Evolutionary conservation across 768 basidiomycete species (phyloP).

Genomic region (Lactarius evosmus): DNA sequence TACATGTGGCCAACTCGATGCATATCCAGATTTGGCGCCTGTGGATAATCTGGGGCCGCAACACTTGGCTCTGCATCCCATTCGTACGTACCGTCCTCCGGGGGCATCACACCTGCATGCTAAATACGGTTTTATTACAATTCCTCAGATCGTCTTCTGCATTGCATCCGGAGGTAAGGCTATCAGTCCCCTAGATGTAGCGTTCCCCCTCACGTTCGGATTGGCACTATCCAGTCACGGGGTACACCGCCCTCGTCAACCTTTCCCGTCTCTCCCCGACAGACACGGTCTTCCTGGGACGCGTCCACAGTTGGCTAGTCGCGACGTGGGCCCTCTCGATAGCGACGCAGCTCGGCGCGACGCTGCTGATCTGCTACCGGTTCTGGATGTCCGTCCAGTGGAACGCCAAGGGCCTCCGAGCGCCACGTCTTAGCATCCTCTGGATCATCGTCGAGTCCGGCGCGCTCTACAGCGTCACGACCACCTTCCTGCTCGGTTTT

Average conservation of each 20-base stretch:
- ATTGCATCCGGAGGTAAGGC: slow-evolving; percentile 3
- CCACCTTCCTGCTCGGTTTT: slow-evolving; percentile 13
- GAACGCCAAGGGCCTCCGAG: not conserved
- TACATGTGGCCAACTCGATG: not conserved
- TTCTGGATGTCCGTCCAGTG: slow-evolving; percentile 5
- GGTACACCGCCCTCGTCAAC: slow-evolving; percentile 12
- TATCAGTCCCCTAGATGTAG: too few species aligned
- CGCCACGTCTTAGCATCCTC: slow-evolving; percentile 8
- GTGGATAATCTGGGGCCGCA: slow-evolving; percentile 23
- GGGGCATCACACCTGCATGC: not conserved
- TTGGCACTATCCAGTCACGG: not conserved
- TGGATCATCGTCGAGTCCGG: slow-evolving; percentile 25
- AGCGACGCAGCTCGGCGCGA: slow-evolving; percentile 21
- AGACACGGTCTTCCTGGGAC: not conserved
- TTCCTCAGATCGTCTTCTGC: slow-evolving; percentile 2
- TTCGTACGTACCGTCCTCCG: slow-evolving; percentile 11
- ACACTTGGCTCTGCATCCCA: slow-evolving; percentile 4
- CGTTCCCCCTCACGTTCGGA: not conserved
- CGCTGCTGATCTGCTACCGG: slow-evolving; percentile 17
- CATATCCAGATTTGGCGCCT: slow-evolving; percentile 21
- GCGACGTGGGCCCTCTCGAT: slow-evolving; percentile 20
- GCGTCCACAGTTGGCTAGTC: slow-evolving; percentile 13
- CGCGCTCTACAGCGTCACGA: slow-evolving; percentile 18
- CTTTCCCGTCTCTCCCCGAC: not conserved
- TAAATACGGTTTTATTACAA: not conserved